phyloP scores from a whole-genome alignment of 768 basidiomycete species.

The Rhizopogon vinicolor region DNA sequence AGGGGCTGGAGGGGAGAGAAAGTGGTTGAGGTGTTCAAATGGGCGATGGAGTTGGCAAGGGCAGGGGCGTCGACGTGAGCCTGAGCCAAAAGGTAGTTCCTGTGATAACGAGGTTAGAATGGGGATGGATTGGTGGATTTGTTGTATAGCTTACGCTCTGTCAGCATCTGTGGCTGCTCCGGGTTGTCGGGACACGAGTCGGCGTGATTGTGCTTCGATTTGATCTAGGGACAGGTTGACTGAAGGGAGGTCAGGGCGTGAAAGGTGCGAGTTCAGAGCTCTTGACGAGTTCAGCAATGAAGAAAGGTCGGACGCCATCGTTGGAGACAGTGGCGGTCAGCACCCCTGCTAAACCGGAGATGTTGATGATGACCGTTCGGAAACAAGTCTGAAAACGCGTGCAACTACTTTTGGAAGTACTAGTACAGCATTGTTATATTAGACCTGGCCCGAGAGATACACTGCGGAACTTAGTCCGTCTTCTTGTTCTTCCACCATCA shows the following conservation, averaged over 20 bases:
- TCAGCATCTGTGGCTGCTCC: slow-evolving; percentile 60
- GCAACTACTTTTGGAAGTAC: not conserved
- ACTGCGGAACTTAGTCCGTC: too few relatives aligned
- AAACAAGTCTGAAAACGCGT: not conserved
- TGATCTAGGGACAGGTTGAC: slow-evolving; percentile 91
- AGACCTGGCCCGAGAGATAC: too few relatives aligned
- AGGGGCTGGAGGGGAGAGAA: slow-evolving; percentile 89
- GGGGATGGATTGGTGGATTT: slow-evolving; percentile 2
- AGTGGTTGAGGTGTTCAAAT: slow-evolving; percentile 75
- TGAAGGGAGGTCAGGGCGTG: slow-evolving; percentile 77
- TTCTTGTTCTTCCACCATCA: not conserved
- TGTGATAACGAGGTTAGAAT: slow-evolving; percentile 22
- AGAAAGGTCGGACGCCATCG: slow-evolving; percentile 48
- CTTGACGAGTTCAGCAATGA: slow-evolving; percentile 68
- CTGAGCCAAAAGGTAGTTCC: slow-evolving; percentile 90
- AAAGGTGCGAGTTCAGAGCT: slow-evolving; percentile 72
- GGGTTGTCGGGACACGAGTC: slow-evolving; percentile 72
- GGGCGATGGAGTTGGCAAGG: slow-evolving; percentile 76
- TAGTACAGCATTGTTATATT: too few relatives aligned
- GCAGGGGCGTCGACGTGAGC: slow-evolving; percentile 93
- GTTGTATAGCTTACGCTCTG: slow-evolving; percentile 55
- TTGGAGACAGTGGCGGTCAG: not conserved
- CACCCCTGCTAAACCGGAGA: not conserved
- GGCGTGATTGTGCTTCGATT: slow-evolving; percentile 88
- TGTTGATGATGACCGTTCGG: not conserved